phyloP scores from a whole-genome alignment of 2,329 filamentous ascomycete species.

The Aspergillus quadricinctus region DNA sequence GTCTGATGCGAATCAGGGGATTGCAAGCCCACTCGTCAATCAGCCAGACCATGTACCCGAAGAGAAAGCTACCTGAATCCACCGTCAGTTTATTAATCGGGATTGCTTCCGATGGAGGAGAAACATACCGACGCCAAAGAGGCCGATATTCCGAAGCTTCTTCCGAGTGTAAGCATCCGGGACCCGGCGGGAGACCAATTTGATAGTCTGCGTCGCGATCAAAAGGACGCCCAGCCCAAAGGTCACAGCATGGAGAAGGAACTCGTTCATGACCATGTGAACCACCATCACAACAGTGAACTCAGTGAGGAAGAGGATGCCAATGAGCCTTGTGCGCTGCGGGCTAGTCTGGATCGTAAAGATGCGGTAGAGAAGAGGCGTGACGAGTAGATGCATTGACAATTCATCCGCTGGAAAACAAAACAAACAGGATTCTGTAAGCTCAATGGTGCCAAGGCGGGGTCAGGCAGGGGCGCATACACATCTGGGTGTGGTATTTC shows the following conservation, averaged over 20 bases:
- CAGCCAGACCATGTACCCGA: slow-evolving; percentile 40
- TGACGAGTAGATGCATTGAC: slow-evolving; percentile 42
- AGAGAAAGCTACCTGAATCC: slow-evolving; percentile 28
- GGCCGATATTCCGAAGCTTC: slow-evolving; percentile 15
- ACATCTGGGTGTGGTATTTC: slow-evolving; percentile 33
- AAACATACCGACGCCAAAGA: slow-evolving; percentile 23
- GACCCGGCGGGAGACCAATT: slow-evolving; percentile 31
- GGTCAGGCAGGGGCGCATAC: slow-evolving; percentile 10
- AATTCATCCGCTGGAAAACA: slow-evolving; percentile 34
- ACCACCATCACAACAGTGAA: slow-evolving; percentile 37
- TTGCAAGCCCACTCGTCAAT: slow-evolving; percentile 36
- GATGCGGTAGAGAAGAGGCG: slow-evolving; percentile 40
- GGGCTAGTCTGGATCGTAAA: slow-evolving; percentile 31
- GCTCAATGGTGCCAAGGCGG: background rate
- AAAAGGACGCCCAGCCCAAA: slow-evolving; percentile 35
- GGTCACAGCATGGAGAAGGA: slow-evolving; percentile 35
- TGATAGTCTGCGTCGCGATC: slow-evolving; percentile 28
- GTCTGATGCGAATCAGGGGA: slow-evolving; percentile 22
- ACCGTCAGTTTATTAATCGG: background rate
- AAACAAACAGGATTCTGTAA: background rate
- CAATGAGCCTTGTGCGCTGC: slow-evolving; percentile 19
- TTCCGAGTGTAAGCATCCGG: slow-evolving; percentile 20
- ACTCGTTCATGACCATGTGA: slow-evolving; percentile 44
- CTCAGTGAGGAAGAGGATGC: slow-evolving; percentile 13
- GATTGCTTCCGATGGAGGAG: background rate